Conservation (phyloP, 306 rosid species). For the Fragaria iinumae region DNA sequence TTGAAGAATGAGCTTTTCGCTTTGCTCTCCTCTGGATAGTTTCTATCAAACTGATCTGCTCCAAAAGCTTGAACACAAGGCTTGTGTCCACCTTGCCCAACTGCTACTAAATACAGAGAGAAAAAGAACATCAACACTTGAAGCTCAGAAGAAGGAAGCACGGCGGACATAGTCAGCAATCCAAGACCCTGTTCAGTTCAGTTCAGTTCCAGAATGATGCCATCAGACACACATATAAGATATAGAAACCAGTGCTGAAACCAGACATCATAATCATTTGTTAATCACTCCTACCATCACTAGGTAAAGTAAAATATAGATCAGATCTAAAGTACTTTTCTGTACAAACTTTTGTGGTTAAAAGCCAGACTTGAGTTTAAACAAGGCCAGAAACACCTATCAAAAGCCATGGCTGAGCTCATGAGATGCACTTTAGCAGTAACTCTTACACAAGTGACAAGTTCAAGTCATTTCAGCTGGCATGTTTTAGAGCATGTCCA, state of each 20-base stretch:
- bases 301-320: not conserved
- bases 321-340: not conserved
- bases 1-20: conserved; percentile 28
- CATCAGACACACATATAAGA: not conserved
- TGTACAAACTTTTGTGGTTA: not conserved
- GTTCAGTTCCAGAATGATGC: not conserved
- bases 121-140: conserved; percentile 57
- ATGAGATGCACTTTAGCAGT: not conserved
- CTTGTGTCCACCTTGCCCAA: conserved; percentile 74
- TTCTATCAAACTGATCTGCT: conserved; percentile 72
- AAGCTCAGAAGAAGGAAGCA: conserved; percentile 31
- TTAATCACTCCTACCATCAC: not conserved
- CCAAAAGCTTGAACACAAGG: conserved; percentile 92
- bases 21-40: conserved; percentile 53
- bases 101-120: conserved; percentile 57
- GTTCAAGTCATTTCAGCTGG: not conserved
- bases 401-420: not conserved
- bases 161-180: conserved; percentile 56
- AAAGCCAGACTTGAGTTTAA: no score
- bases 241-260: no score
- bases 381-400: not conserved
- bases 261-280: not conserved
- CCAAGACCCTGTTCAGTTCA: conserved; percentile 1
- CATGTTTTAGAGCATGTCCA: not conserved
- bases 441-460: not conserved